Evolutionary conservation across 371 early-diverging fungal genomes (phyloP).

Genomic region (Smittium culicis): DNA sequence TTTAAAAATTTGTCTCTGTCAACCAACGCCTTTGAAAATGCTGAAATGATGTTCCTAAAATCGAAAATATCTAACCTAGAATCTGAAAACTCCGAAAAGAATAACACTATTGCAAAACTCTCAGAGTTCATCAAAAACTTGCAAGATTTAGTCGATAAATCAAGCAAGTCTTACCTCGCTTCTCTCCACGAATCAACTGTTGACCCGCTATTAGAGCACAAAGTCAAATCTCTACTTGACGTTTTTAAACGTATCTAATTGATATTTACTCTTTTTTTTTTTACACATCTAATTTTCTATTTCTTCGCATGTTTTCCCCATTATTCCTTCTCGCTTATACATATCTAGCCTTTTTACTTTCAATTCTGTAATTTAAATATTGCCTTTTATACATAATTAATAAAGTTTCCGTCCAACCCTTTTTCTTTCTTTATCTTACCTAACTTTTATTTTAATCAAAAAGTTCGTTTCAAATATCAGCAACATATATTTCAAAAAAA

Average conservation of each 20-base stretch:
- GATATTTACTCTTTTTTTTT: too few relatives aligned
- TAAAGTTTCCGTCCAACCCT: too few relatives aligned
- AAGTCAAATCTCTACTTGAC: constrained; percentile 2
- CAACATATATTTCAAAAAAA: too few relatives aligned
- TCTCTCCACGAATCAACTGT: neutral
- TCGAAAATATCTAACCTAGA: neutral
- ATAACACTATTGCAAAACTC: neutral
- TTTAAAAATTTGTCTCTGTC: neutral
- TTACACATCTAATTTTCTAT: too few relatives aligned
- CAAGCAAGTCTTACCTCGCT: neutral
- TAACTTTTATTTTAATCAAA: too few relatives aligned
- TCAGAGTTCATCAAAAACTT: neutral
- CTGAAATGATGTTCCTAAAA: neutral
- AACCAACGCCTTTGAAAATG: neutral
- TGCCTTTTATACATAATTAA: too few relatives aligned
- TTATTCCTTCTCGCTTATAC: too few relatives aligned
- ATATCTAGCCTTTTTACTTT: too few relatives aligned
- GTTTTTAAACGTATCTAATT: neutral
- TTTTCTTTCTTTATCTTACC: too few relatives aligned
- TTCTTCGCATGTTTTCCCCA: too few relatives aligned
- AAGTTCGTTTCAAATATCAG: too few relatives aligned
- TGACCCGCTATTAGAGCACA: constrained; percentile 1
- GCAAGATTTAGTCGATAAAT: neutral
- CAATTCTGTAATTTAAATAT: too few relatives aligned
- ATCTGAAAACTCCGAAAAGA: neutral